These are phyloP conservation scores for Chernovozyma sophiae-reginae DNA, from an alignment of 1,139 yeast species.

Conservation along the genomic window DNA sequence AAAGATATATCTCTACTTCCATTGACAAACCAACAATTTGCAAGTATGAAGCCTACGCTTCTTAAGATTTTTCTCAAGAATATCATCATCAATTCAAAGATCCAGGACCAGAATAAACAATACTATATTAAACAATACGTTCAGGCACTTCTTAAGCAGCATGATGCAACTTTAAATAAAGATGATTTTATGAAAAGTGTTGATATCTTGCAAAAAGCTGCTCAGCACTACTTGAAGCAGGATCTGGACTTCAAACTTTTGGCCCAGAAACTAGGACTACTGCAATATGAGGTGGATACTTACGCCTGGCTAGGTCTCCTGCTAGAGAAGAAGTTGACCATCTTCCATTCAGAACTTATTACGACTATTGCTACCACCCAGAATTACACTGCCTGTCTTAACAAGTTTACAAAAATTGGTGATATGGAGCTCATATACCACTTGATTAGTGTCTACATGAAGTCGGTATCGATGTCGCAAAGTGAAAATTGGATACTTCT, in stretches of 20 bases:
- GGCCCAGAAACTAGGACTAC: slow-evolving; percentile 29
- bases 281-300: slow-evolving; percentile 21
- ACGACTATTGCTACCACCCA: slow-evolving; percentile 18
- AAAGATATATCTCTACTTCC: neutral
- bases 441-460: slow-evolving; percentile 27
- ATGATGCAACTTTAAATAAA: neutral
- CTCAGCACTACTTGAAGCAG: slow-evolving; percentile 4
- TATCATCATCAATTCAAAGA: slow-evolving; percentile 13
- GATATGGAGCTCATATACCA: slow-evolving; percentile 25
- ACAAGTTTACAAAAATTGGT: slow-evolving; percentile 20
- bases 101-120: slow-evolving; percentile 8
- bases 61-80: slow-evolving; percentile 18
- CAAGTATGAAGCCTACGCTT: slow-evolving; percentile 18
- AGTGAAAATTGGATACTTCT: slow-evolving; percentile 28
- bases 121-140: slow-evolving; percentile 5
- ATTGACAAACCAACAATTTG: slow-evolving; percentile 12
- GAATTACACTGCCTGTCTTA: slow-evolving; percentile 13
- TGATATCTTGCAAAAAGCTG: slow-evolving; percentile 2
- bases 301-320: slow-evolving; percentile 25
- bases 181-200: slow-evolving; percentile 1
- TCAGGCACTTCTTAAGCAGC: neutral
- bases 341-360: slow-evolving; percentile 26
- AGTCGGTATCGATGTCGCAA: slow-evolving; percentile 18
- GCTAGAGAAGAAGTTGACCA: slow-evolving; percentile 19
- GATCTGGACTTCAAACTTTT: slow-evolving; percentile 15